These are phyloP conservation scores for Apiotrichum gracile DNA, from an alignment of 1,284 basidiomycete species.

Conservation along the genomic window DNA sequence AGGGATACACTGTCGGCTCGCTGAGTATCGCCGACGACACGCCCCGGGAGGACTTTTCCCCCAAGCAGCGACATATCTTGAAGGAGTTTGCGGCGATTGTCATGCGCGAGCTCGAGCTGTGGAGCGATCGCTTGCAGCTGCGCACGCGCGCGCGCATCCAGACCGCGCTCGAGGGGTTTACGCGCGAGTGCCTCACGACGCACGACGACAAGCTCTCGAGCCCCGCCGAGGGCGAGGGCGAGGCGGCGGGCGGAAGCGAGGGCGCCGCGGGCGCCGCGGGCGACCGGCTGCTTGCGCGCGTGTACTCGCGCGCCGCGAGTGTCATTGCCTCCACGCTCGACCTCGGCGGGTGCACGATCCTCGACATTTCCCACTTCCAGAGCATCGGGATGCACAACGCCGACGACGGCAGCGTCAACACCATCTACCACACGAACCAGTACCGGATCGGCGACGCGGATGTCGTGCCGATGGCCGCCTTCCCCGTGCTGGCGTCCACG, in stretches of 20 bases:
- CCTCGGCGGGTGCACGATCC: slow-evolving; percentile 80
- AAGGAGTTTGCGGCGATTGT: slow-evolving; percentile 89
- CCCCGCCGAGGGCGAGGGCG: slow-evolving; percentile 58
- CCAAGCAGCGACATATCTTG: slow-evolving; percentile 79
- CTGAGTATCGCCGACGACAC: slow-evolving; percentile 79
- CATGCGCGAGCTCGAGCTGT: slow-evolving; percentile 94
- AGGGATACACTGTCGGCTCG: slow-evolving; percentile 85
- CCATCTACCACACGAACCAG: slow-evolving; percentile 51
- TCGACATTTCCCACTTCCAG: slow-evolving; percentile 91
- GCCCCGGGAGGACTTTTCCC: slow-evolving; percentile 76
- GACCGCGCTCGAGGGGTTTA: slow-evolving; percentile 92
- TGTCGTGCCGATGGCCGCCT: too few species aligned
- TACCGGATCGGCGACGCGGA: slow-evolving; percentile 8
- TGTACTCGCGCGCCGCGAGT: slow-evolving; percentile 61
- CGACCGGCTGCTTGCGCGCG: too few species aligned
- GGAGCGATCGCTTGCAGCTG: slow-evolving; percentile 85
- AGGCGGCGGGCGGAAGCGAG: too few species aligned
- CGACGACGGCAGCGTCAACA: slow-evolving; percentile 18
- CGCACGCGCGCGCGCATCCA: slow-evolving; percentile 86
- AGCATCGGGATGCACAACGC: slow-evolving; percentile 56
- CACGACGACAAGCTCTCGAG: slow-evolving; percentile 56
- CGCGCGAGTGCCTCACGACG: slow-evolving; percentile 86
- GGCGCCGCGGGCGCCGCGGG: too few species aligned
- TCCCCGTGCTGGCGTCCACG: too few species aligned
- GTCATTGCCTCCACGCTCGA: slow-evolving; percentile 83